Percentiles rank a stretch among this genome's conserved stretches.
Evolutionary conservation across 495 filamentous ascomycete genomes (phyloP).

Genomic region (Xylaria sp.): DNA sequence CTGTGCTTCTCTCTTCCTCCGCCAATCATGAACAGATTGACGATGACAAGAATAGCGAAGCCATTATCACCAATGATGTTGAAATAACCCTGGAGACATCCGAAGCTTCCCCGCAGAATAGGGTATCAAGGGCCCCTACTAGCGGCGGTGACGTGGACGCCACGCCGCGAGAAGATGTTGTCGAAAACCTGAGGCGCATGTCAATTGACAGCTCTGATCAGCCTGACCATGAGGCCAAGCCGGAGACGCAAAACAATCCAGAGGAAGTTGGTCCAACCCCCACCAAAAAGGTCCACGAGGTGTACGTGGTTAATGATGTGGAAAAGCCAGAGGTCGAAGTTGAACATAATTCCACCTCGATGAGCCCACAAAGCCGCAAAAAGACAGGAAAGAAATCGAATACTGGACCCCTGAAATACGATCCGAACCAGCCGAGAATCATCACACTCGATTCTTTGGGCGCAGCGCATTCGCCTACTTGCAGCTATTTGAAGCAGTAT

Average conservation of each 20-base stretch:
- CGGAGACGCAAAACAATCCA: slow-evolving; percentile 24
- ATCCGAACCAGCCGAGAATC: slow-evolving; percentile 65
- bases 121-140: background rate
- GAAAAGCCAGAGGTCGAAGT: slow-evolving; percentile 24
- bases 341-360: slow-evolving; percentile 14
- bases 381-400: slow-evolving; percentile 35
- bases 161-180: slow-evolving; percentile 28
- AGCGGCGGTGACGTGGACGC: background rate
- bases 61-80: slow-evolving; percentile 28
- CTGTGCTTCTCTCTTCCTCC: slow-evolving; percentile 54
- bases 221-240: slow-evolving; percentile 28
- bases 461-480: slow-evolving; percentile 62
- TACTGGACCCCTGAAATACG: slow-evolving; percentile 43
- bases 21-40: slow-evolving; percentile 37
- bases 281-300: slow-evolving; percentile 15
- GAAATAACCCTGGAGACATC: slow-evolving; percentile 20
- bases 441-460: slow-evolving; percentile 90
- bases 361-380: slow-evolving; percentile 27
- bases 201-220: slow-evolving; percentile 35
- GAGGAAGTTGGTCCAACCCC: slow-evolving; percentile 11
- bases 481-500: slow-evolving; percentile 76
- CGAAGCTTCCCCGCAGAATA: slow-evolving; percentile 3
- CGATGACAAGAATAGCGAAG: slow-evolving; percentile 26
- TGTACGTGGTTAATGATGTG: slow-evolving; percentile 20
- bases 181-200: slow-evolving; percentile 34